Base-by-base conservation (phyloP, 495 filamentous ascomycete genomes). In the Aspergillus coremiiformis region DNA sequence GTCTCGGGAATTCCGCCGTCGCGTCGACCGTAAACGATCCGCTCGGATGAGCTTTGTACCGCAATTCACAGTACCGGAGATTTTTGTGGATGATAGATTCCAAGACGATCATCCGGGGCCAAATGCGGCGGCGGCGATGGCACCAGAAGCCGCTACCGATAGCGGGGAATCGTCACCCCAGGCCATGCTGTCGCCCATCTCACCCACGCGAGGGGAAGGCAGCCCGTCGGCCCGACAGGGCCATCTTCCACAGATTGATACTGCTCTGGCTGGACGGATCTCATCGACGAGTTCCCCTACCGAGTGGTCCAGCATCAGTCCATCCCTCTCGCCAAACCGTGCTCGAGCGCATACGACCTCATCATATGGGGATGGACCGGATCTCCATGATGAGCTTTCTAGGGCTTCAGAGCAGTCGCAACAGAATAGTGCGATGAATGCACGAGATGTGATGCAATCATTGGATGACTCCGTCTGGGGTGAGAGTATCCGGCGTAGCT, bases 391-490 rank as follows among this genome's bases (percentile, higher is more conserved):
- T 5, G 62, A 55, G 29, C 45, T 55, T 2, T 41, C 49, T 24
- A 49, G 29, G 8, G 29, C 42, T 5, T 37, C 59, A 12, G 59
- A 65, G 11, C 68, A 65, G 53, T 66, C 69, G n/a, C 71, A 66
- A 5, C 61, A 71, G 43, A 68, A 82, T 53, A 92, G 86, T 62
- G 72, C 78, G 23, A 86, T 92, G 51, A 88, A 83, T 54, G 83
- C 85, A 44, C 79, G 84, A 42, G 85, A 91, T 62, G 85, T 93
- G 53, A 80, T 90, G 69, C 79, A 87, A 49, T 83, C 89, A 60
- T 74, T 96, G 23, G 86, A 88, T 57, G 84, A 89, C 55, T 93
- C 89, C 33, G 87, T 84, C 17, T 96, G 91, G 91, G 87, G 90
- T 46, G 85, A 90, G 69, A 95, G 89, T 74, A 88, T 96, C 44